These are phyloP conservation scores for Erigeron canadensis DNA, from an alignment of 129 eudicot species.

Conservation along the genomic window DNA sequence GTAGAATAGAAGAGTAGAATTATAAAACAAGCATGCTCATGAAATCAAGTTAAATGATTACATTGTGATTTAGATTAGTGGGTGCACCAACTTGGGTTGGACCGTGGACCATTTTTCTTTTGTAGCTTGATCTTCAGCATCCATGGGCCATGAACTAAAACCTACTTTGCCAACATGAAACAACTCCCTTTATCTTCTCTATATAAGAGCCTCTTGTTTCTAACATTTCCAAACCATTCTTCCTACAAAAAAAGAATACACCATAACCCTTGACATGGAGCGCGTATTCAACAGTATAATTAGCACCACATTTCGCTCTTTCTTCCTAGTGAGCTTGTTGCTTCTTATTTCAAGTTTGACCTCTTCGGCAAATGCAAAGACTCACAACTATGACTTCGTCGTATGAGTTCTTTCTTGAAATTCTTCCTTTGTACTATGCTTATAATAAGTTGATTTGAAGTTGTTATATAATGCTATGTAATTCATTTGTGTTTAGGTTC, in stretches of 20 bases:
- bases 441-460: background rate
- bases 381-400: conserved; percentile 71
- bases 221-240: conserved; percentile 31
- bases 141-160: conserved; percentile 40
- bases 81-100: conserved; percentile 86
- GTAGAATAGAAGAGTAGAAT: conserved; percentile 7
- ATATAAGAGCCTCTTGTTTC: conserved; percentile 38
- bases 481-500: conserved; percentile 51
- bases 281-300: conserved; percentile 16
- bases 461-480: conserved; percentile 10
- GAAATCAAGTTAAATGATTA: conserved; percentile 23
- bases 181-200: conserved; percentile 41
- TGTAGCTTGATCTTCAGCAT: conserved; percentile 35
- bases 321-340: conserved; percentile 38
- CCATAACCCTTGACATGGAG: conserved; percentile 30
- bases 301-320: conserved; percentile 19
- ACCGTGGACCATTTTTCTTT: conserved; percentile 47
- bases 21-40: conserved; percentile 43
- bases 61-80: conserved; percentile 54
- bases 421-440: too few species aligned
- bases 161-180: conserved; percentile 69
- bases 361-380: conserved; percentile 46
- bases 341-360: conserved; percentile 43
- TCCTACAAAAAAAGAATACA: conserved; percentile 1
- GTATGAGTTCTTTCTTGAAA: conserved; percentile 41